These are phyloP conservation scores for Trichoderma endophyticum DNA, from an alignment of 2,329 filamentous ascomycete species.

Conservation along the genomic window DNA sequence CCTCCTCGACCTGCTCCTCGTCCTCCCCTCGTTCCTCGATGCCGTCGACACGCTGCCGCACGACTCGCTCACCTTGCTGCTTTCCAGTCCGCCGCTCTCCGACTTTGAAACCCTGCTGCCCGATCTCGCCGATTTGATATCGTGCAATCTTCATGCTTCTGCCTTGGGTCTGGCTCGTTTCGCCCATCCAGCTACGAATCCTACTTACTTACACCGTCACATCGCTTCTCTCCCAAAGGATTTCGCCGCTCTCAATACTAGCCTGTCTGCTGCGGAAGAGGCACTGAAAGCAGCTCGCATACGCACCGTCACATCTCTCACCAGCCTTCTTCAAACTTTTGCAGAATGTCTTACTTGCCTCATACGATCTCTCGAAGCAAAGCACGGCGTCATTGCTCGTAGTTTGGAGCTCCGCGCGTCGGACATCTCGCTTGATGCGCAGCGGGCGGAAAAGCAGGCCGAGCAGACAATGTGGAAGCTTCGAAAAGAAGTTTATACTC, in stretches of 20 bases:
- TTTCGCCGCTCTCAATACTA: conserved; percentile 36
- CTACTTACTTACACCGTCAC: conserved; percentile 56
- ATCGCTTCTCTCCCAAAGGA: conserved; percentile 48
- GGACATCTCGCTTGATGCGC: conserved; percentile 43
- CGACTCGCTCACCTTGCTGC: conserved; percentile 41
- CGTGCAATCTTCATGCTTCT: conserved; percentile 46
- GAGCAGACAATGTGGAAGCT: conserved; percentile 35
- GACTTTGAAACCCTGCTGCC: conserved; percentile 48
- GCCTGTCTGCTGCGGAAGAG: conserved; percentile 31
- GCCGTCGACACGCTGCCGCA: conserved; percentile 35
- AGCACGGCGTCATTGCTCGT: conserved; percentile 52
- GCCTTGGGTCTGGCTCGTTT: conserved; percentile 49
- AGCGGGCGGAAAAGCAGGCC: conserved; percentile 39
- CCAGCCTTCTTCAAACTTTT: conserved; percentile 40
- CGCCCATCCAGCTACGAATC: conserved; percentile 48
- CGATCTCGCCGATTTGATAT: conserved; percentile 45
- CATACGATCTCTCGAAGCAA: conserved; percentile 51
- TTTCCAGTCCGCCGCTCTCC: conserved; percentile 49
- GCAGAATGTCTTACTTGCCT: conserved; percentile 41
- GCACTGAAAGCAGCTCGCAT: conserved; percentile 40
- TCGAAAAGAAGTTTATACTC: conserved; percentile 43
- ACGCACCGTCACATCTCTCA: conserved; percentile 36
- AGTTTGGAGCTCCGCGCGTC: conserved; percentile 50
- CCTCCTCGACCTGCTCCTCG: conserved; percentile 52
- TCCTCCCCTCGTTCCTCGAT: conserved; percentile 50